phyloP scores from a whole-genome alignment of 768 basidiomycete species.

The Strobilomyces echinocephalus region DNA sequence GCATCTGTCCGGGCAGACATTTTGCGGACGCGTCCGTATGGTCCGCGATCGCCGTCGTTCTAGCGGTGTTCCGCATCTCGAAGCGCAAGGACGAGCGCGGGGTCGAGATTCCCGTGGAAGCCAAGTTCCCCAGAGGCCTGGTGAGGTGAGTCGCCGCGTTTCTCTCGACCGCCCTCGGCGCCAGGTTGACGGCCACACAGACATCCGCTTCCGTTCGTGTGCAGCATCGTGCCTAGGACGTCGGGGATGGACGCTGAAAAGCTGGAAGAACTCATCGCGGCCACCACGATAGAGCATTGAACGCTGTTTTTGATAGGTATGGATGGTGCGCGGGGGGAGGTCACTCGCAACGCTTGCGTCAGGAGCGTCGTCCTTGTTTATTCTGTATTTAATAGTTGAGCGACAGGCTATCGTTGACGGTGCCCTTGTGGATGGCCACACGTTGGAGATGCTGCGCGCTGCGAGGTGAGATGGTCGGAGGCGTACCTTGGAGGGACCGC shows the following conservation, averaged over 20 bases:
- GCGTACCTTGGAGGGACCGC: too few species aligned
- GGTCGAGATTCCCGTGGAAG: neutral
- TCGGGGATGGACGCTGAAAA: neutral
- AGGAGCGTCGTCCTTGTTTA: too few species aligned
- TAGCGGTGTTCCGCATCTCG: slow-evolving; percentile 5
- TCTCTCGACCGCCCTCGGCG: neutral
- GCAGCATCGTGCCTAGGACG: neutral
- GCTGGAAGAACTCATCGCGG: neutral
- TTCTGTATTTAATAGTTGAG: too few species aligned
- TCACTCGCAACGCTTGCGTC: too few species aligned
- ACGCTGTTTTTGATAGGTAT: too few species aligned
- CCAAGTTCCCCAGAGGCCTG: neutral
- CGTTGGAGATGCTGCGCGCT: too few species aligned
- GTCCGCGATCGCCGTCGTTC: neutral
- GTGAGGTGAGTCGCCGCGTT: neutral
- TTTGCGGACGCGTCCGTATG: slow-evolving; percentile 14
- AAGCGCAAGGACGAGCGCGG: neutral
- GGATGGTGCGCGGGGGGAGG: too few species aligned
- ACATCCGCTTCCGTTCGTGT: neutral
- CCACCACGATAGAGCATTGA: neutral
- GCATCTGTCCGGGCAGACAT: slow-evolving; percentile 18
- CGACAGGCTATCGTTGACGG: too few species aligned
- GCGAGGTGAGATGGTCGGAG: too few species aligned
- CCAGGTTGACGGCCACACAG: neutral
- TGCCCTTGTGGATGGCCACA: too few species aligned